Percentiles rank a stretch among this genome's conserved stretches.
These are phyloP conservation scores for Saccharomyces hybrid DNA, from an alignment of 1,139 yeast genomes.

Conservation along the genomic window DNA sequence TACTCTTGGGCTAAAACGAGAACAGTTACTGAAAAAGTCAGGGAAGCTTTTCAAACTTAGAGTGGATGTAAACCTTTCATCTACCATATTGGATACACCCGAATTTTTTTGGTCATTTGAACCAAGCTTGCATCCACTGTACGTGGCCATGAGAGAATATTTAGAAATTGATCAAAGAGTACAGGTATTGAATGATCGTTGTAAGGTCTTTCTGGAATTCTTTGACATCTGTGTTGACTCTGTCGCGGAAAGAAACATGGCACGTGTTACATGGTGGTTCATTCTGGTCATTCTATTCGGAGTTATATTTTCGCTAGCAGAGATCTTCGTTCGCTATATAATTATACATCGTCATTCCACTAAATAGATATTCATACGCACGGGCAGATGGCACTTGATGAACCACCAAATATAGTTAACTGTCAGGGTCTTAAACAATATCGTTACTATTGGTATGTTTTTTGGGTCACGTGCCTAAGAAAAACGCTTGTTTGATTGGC, in stretches of 20 bases:
- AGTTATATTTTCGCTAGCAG: conserved; percentile 57
- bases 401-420: neutral
- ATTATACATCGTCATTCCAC: conserved; percentile 34
- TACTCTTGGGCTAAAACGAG: conserved; percentile 66
- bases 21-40: conserved; percentile 74
- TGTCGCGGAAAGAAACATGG: conserved; percentile 86
- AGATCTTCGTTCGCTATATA: conserved; percentile 49
- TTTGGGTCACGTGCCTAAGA: neutral
- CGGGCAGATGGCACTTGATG: neutral
- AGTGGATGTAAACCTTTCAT: conserved; percentile 86
- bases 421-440: neutral
- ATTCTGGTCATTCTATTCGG: conserved; percentile 75
- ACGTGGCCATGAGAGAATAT: conserved; percentile 83
- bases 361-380: neutral
- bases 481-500: neutral
- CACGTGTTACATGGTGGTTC: conserved; percentile 84
- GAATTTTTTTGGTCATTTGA: conserved; percentile 95
- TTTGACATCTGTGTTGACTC: conserved; percentile 91
- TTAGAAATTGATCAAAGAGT: conserved; percentile 91
- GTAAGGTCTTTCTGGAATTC: conserved; percentile 87
- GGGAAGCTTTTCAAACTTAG: conserved; percentile 84
- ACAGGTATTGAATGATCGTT: conserved; percentile 83
- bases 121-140: conserved; percentile 89
- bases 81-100: conserved; percentile 89
- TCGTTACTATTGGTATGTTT: neutral